Base-by-base conservation (phyloP, 441 rosid genomes). In the Heliophila coronopifolia region DNA sequence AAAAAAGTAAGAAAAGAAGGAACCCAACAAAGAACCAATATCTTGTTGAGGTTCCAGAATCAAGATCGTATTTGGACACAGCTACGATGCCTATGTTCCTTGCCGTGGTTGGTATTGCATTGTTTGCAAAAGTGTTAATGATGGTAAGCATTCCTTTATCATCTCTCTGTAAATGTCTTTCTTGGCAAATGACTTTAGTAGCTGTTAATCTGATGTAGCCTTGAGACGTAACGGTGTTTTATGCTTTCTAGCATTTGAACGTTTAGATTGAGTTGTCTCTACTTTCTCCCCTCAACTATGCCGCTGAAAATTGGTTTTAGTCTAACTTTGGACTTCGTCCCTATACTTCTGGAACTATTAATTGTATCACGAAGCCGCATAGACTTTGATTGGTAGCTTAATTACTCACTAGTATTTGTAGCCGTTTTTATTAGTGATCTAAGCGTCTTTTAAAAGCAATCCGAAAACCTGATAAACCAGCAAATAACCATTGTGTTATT, bases 41-140 rank as follows among this genome's bases (percentile, higher is more conserved):
- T 22, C 78, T 87, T 40, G 96, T 92, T 24, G 82, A 85, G 66
- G 84, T 79, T 50, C 96, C 98, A 0, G 91, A 78, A 35, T 79
- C 97, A 6, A 66, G 40, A 54, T 49, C 83, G 0, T 84, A 60
- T 36, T 74, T 84, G 11, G 98, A 91, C 65, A 84, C 93, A 7
- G 84, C 95, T 5, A 71, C 95, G 7, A 37, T 78, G 80, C 88
- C 95, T 4, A 83, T 86, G 95, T 27, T 66, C 63, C 84, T 91
- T 24, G 50, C 81, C n/a, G 81, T 72, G 18, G 83, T 77, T 24
- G 95, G 84, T 45, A 68, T 78, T 22, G 93, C 84, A 10, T 78
- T 80, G 47, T 68, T 87, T 45, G 88, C 80, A 0, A 87, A 87
- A 76, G 74, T 84, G 35, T 81, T 91, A 35, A 91, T 87, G 96